These are phyloP conservation scores for Boletus tomentosulus DNA, from an alignment of 768 basidiomycete species.

Conservation along the genomic window DNA sequence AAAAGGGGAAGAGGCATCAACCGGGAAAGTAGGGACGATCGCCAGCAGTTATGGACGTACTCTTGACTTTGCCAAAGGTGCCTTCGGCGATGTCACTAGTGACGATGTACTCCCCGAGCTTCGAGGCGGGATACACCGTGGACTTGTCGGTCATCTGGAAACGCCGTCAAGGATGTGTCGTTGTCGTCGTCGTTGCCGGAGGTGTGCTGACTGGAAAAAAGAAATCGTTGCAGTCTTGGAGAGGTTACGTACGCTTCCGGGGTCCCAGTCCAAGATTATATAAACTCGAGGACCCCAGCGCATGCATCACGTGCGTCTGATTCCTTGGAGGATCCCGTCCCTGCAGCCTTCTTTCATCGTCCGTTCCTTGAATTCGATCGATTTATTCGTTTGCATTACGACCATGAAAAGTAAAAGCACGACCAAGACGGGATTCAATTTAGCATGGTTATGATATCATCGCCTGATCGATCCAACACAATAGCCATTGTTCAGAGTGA, in stretches of 20 bases:
- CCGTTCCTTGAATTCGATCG: not conserved
- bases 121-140: conserved; percentile 50
- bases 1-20: conserved; percentile 11
- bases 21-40: conserved; percentile 13
- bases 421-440: not conserved
- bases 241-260: conserved; percentile 19
- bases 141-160: conserved; percentile 25
- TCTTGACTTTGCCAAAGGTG: conserved; percentile 98
- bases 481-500: not conserved
- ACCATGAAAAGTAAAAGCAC: not conserved
- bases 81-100: conserved; percentile 90
- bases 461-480: not conserved
- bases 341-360: not conserved
- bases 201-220: conserved; percentile 21
- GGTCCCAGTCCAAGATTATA: conserved; percentile 20
- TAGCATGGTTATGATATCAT: not conserved
- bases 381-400: not conserved
- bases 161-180: conserved; percentile 9
- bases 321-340: not conserved
- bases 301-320: conserved; percentile 13
- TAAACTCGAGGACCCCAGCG: conserved; percentile 12
- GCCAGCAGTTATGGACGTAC: conserved; percentile 47
- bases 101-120: conserved; percentile 89
- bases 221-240: conserved; percentile 16
- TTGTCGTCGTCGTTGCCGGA: conserved; percentile 12